Base-by-base conservation (phyloP, 2,329 filamentous ascomycete species). In the Cercospora sojina region DNA sequence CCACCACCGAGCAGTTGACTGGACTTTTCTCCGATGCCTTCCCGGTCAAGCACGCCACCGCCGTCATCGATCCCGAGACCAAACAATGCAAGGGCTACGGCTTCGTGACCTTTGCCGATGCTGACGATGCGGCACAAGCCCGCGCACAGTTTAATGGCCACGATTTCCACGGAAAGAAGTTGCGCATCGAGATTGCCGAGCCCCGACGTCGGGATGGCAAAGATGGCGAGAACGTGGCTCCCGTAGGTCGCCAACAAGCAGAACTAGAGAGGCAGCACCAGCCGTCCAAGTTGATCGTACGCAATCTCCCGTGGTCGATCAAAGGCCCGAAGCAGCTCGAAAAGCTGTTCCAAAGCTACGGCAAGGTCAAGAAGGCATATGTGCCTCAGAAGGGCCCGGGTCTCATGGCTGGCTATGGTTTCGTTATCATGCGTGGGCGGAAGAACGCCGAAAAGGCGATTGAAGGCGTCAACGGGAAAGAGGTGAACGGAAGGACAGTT, bases 301-400 rank as follows among this genome's bases (percentile, higher is more conserved):
- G 95, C 75, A 99, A 99, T 78, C 78, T 99, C 75, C 94, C 95
- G 0, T 99, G 95, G 95, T 97, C 90, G 72, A 90, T 99, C 77
- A 97, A 96, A 80, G 90, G 88, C 8, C 85, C 91, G 0, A 91
- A 96, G 32, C 90, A 98, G 75, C 82, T 99, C 66, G 84, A 87
- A 5, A 85, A 87, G 64, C 83, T 97, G 4, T 99, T 99, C 79
- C 83, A 87, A 74, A 93, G 90, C 75, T 97, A 90, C 76, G 95
- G 95, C 68, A 97, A 97, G 79, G 88, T 99, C 75, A 96, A 94
- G 79, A 90, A 90, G 78, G 89, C 91, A 41, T 91, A 91, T 72
- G 82, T 99, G 61, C 96, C 96, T 1, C 92, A 91, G 74, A 86
- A 89, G 72, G 90, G 90, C 69, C 86, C 77, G 20, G 84, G 84